Evolutionary conservation across 257 asterid genomes (phyloP).

Genomic region (Coffea eugenioides): DNA sequence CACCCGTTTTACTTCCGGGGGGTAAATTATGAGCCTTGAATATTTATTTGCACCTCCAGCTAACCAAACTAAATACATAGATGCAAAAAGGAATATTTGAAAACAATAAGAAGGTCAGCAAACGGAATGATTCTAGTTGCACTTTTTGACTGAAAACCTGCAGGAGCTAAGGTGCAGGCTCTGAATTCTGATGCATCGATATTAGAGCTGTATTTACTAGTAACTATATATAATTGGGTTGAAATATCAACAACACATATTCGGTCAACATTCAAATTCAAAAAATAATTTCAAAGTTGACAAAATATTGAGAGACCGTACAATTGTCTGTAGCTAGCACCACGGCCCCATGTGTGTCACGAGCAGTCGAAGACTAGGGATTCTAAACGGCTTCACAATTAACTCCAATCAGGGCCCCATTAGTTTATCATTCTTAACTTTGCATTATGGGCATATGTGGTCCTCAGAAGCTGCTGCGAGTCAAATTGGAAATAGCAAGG

Average conservation of each 20-base stretch:
- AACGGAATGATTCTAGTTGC: neutral
- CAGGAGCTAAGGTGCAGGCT: neutral
- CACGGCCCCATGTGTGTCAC: neutral
- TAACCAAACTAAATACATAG: neutral
- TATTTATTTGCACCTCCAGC: no score
- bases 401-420: no score
- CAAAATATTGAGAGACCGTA: neutral
- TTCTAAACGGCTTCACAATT: neutral
- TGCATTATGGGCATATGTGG: no score
- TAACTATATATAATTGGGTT: neutral
- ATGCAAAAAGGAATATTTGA: no score
- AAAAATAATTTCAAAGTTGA: constrained; percentile 3
- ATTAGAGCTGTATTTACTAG: no score
- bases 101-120: neutral
- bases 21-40: no score
- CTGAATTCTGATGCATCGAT: neutral
- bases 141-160: neutral
- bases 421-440: neutral
- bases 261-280: constrained; percentile 6
- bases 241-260: neutral
- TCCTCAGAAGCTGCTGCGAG: neutral
- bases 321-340: neutral
- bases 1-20: neutral
- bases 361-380: neutral
- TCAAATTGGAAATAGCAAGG: neutral